A percentile compares a stretch with the other conserved stretches of the same genome.
phyloP scores from a whole-genome alignment of 306 rosid genomes.

The Betula pendula region DNA sequence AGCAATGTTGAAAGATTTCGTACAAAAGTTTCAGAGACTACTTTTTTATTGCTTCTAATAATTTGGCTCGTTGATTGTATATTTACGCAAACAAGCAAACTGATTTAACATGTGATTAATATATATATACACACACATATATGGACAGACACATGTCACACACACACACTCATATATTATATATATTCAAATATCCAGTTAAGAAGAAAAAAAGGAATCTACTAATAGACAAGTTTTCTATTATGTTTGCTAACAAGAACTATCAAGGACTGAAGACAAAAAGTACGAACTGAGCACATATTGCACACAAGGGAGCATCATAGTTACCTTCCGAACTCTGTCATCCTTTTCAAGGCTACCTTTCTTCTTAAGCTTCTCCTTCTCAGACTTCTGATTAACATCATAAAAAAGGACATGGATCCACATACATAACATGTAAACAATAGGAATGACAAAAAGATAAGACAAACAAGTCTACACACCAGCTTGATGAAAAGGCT shows the following conservation, averaged over 20 bases:
- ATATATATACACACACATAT: background rate
- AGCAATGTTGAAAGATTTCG: background rate
- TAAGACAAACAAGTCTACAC: background rate
- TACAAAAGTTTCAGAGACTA: background rate
- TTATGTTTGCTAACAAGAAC: too few relatives aligned
- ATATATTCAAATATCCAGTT: too few relatives aligned
- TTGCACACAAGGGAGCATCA: background rate
- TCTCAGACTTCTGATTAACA: background rate
- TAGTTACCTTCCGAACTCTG: conserved; percentile 5
- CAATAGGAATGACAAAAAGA: background rate
- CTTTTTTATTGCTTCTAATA: too few relatives aligned
- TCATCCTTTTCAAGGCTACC: conserved; percentile 2
- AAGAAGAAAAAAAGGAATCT: too few relatives aligned
- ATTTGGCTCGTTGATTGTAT: too few relatives aligned
- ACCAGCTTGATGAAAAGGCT: background rate
- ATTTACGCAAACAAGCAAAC: background rate
- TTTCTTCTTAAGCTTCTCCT: conserved; percentile 15
- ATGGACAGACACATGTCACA: too few relatives aligned
- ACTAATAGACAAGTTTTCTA: too few relatives aligned
- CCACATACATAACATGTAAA: background rate
- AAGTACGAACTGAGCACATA: background rate
- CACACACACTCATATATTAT: too few relatives aligned
- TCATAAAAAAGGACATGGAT: background rate
- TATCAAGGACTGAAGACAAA: background rate
- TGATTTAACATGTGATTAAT: background rate